These are phyloP conservation scores for Fusarium goolgardi DNA, from an alignment of 2,329 filamentous ascomycete species.

Conservation along the genomic window DNA sequence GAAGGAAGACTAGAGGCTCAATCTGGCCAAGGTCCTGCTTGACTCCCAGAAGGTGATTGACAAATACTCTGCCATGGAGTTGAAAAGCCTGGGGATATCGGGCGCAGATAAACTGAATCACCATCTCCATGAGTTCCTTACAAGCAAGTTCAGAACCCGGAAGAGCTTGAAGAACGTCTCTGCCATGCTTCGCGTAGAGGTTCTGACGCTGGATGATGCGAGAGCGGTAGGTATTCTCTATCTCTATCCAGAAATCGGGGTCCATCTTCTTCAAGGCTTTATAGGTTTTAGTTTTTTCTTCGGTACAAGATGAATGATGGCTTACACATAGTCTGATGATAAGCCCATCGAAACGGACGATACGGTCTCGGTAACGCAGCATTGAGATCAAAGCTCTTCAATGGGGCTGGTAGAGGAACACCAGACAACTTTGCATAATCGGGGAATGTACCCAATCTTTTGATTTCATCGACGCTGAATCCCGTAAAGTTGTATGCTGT, in stretches of 20 bases:
- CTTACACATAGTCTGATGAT: conserved; percentile 91
- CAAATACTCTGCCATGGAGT: conserved; percentile 68
- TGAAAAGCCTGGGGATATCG: conserved; percentile 82
- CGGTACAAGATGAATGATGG: background rate
- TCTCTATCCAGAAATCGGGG: conserved; percentile 88
- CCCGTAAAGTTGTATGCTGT: conserved; percentile 71
- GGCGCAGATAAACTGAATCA: conserved; percentile 79
- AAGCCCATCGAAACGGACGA: conserved; percentile 83
- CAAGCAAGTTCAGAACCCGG: conserved; percentile 82
- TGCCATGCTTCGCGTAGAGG: conserved; percentile 72
- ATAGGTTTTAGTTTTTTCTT: conserved; percentile 47
- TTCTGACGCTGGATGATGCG: conserved; percentile 76
- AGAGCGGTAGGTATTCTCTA: conserved; percentile 77
- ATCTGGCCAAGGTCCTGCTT: conserved; percentile 69
- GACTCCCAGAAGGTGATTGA: conserved; percentile 75
- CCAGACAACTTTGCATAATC: conserved; percentile 81
- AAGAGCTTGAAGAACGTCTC: conserved; percentile 72
- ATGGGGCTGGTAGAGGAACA: conserved; percentile 75
- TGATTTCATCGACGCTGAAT: conserved; percentile 76
- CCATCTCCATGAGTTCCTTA: conserved; percentile 91
- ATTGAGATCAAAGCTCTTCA: conserved; percentile 73
- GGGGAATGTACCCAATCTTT: conserved; percentile 78
- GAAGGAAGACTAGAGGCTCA: conserved; percentile 75
- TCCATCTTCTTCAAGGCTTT: conserved; percentile 82
- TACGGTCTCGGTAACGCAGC: conserved; percentile 80